Evolutionary conservation across 78 protist species (phyloP).

Genomic region (Creolimax fragrantissima): DNA sequence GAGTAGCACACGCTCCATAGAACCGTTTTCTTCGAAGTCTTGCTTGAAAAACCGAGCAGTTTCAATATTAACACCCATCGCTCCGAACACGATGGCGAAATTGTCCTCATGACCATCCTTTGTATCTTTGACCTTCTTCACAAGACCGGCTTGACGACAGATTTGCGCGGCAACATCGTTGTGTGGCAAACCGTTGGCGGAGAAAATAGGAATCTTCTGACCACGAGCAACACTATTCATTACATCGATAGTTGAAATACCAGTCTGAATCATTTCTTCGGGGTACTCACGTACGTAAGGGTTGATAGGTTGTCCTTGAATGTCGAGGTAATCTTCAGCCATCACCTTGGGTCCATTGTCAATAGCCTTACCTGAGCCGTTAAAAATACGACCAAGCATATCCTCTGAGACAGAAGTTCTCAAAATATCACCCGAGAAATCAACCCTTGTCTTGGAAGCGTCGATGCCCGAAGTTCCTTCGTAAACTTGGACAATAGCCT

Average conservation of each 20-base stretch:
- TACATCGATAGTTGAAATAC: conserved; percentile 96
- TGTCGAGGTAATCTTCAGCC: conserved; percentile 95
- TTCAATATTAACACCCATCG: conserved; percentile 99
- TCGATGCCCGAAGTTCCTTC: conserved; percentile 99
- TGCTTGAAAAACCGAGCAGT: conserved; percentile 98
- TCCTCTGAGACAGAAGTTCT: conserved; percentile 92
- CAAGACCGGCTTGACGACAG: conserved; percentile 97
- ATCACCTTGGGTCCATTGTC: conserved; percentile 93
- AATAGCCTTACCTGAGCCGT: conserved; percentile 98
- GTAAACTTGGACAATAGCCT: conserved; percentile 98
- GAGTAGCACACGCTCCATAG: conserved; percentile 88
- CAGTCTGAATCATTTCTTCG: conserved; percentile 99
- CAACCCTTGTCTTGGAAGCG: conserved; percentile 76
- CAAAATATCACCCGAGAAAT: conserved; percentile 92
- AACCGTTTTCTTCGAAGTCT: conserved; percentile 96
- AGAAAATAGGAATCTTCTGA: conserved; percentile 99
- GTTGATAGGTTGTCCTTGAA: conserved; percentile 95
- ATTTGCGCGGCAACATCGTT: conserved; percentile 98
- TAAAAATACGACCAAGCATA: conserved; percentile 97
- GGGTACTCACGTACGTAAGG: conserved; percentile 95
- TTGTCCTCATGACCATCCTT: conserved; percentile 79
- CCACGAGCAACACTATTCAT: conserved; percentile 99
- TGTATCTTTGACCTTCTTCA: conserved; percentile 56
- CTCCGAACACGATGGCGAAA: conserved; percentile 99
- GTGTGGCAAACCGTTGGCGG: conserved; percentile 99